Percentiles rank a stretch among this genome's conserved stretches.
Evolutionary conservation across 2,329 filamentous ascomycete species (phyloP).

Genomic region (Stromatinia cepivora): DNA sequence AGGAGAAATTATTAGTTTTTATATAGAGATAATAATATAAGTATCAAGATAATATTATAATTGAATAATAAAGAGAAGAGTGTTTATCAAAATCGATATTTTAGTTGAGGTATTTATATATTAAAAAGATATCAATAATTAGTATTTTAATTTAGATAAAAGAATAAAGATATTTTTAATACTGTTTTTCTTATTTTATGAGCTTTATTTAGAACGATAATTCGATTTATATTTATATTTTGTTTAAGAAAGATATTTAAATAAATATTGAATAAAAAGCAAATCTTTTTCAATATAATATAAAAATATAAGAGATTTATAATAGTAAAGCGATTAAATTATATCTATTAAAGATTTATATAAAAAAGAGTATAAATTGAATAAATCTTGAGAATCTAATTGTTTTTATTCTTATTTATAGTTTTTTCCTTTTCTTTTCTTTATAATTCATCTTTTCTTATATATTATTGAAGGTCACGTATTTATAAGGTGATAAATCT

Average conservation of each 20-base stretch:
- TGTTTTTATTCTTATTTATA: too few relatives aligned
- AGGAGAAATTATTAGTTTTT: constrained; percentile 72
- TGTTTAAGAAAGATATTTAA: too few relatives aligned
- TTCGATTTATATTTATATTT: too few relatives aligned
- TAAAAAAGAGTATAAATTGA: neutral
- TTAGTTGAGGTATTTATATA: constrained; percentile 63
- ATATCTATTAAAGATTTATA: neutral
- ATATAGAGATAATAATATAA: constrained; percentile 70
- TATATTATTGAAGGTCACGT: too few relatives aligned
- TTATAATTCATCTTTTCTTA: too few relatives aligned
- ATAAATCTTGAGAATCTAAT: too few relatives aligned
- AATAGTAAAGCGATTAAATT: constrained; percentile 59
- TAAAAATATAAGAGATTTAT: constrained; percentile 74
- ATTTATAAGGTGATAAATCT: too few relatives aligned
- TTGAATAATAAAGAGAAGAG: constrained; percentile 62
- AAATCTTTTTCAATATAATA: constrained; percentile 64
- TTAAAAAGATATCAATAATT: constrained; percentile 42
- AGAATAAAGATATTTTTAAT: too few relatives aligned
- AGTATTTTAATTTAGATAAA: neutral
- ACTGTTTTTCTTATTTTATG: too few relatives aligned
- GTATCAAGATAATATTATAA: constrained; percentile 68
- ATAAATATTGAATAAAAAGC: constrained; percentile 67
- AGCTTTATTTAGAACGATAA: too few relatives aligned
- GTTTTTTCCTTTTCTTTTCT: too few relatives aligned
- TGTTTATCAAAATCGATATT: constrained; percentile 61